Evolutionary conservation across 2,329 filamentous ascomycete genomes (phyloP).

Genomic region (Orbilia ellipsospora): DNA sequence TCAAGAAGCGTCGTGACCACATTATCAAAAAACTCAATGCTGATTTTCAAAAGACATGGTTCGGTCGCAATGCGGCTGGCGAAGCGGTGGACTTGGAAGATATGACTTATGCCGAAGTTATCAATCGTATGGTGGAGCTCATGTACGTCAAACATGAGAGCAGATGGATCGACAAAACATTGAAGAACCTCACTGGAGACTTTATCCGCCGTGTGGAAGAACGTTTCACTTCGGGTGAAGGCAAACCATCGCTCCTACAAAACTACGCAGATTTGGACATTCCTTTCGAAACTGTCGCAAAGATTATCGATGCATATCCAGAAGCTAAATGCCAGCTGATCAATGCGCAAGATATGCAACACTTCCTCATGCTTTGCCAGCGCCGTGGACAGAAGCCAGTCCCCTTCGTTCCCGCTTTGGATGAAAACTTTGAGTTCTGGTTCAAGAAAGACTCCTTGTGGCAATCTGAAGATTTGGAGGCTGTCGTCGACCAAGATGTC

Average conservation of each 20-base stretch:
- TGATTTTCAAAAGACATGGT: slow-evolving; percentile 98
- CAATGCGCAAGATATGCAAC: slow-evolving; percentile 97
- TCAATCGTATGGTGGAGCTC: slow-evolving; percentile 86
- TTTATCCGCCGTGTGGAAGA: slow-evolving; percentile 98
- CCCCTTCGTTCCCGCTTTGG: slow-evolving; percentile 92
- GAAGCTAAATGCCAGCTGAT: slow-evolving; percentile 91
- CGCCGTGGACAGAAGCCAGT: slow-evolving; percentile 94
- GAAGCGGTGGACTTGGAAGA: slow-evolving; percentile 88
- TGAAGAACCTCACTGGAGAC: slow-evolving; percentile 85
- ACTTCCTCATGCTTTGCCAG: slow-evolving; percentile 93
- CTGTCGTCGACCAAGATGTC: slow-evolving; percentile 95
- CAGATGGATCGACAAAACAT: slow-evolving; percentile 89
- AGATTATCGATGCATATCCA: slow-evolving; percentile 83
- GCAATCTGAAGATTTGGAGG: slow-evolving; percentile 98
- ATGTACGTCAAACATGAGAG: slow-evolving; percentile 91
- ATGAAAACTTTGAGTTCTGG: slow-evolving; percentile 98
- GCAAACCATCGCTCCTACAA: slow-evolving; percentile 84
- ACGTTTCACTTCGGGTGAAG: slow-evolving; percentile 80
- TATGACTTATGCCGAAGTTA: slow-evolving; percentile 92
- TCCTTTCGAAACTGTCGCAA: slow-evolving; percentile 80
- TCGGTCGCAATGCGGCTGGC: slow-evolving; percentile 83
- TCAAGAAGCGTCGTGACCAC: slow-evolving; percentile 87
- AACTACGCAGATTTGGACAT: slow-evolving; percentile 87
- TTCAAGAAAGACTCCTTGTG: slow-evolving; percentile 99
- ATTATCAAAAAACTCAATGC: slow-evolving; percentile 97